These are phyloP conservation scores for thale cress (Arabidopsis thaliana) DNA, from an alignment of 345 rosid species.

Conservation along the genomic window TAIR10.1 NC_003076.8:16327001-16327500, in stretches of 20 bases:
- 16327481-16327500: background rate
- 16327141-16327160: slow-evolving; percentile 13
- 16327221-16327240: slow-evolving; percentile 20
- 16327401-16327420: background rate
- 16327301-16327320: slow-evolving; percentile 28
- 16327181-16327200: slow-evolving; percentile 12
- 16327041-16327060: slow-evolving; percentile 64
- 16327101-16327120: slow-evolving; percentile 16
- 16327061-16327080: slow-evolving; percentile 66
- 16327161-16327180: slow-evolving; percentile 21
- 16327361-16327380: background rate
- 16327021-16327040: slow-evolving; percentile 88
- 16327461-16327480: background rate
- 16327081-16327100: slow-evolving; percentile 25
- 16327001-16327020: slow-evolving; percentile 58
- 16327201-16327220: slow-evolving; percentile 30
- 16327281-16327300: slow-evolving; percentile 7
- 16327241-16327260: slow-evolving; percentile 6
- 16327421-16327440: background rate
- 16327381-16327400: background rate
- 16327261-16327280: background rate
- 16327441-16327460: background rate
- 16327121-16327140: slow-evolving; percentile 22
- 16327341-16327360: background rate
- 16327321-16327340: slow-evolving; percentile 2